phyloP scores from a whole-genome alignment of 23 red algal genomes.

The Gracilaria gracilis region DNA sequence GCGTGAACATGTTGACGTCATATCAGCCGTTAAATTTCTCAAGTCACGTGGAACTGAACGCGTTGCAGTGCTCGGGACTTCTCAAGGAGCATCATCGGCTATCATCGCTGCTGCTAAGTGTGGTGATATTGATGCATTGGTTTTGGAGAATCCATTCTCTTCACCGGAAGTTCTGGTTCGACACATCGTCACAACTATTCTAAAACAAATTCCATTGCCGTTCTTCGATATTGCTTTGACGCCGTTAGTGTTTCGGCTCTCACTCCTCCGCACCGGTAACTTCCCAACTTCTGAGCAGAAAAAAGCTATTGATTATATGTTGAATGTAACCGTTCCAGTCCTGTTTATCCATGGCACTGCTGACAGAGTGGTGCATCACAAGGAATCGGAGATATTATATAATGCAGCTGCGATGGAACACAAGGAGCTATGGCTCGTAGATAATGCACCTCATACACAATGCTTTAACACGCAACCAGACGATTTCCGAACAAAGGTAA shows the following conservation, averaged over 20 bases:
- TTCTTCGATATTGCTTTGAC: not conserved
- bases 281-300: not conserved
- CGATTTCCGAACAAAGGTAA: constrained; percentile 38
- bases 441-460: constrained; percentile 35
- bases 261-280: constrained; percentile 35
- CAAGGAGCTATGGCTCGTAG: constrained; percentile 36
- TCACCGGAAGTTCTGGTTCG: constrained; percentile 47
- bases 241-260: constrained; percentile 12
- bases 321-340: constrained; percentile 5
- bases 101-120: constrained; percentile 39
- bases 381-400: constrained; percentile 19
- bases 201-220: constrained; percentile 1
- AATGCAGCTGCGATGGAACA: not conserved
- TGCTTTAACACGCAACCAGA: constrained; percentile 45
- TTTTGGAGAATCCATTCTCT: constrained; percentile 67
- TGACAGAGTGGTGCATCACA: constrained; percentile 26
- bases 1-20: constrained; percentile 61
- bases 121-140: constrained; percentile 33
- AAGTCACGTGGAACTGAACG: constrained; percentile 28
- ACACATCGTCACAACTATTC: constrained; percentile 1
- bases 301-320: constrained; percentile 14
- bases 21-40: constrained; percentile 35
- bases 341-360: constrained; percentile 53
- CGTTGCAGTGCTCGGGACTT: constrained; percentile 62
- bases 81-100: constrained; percentile 56